These are phyloP conservation scores for Aechmea fasciata DNA, from an alignment of 176 grass and related monocot genomes.

Conservation along the genomic window DNA sequence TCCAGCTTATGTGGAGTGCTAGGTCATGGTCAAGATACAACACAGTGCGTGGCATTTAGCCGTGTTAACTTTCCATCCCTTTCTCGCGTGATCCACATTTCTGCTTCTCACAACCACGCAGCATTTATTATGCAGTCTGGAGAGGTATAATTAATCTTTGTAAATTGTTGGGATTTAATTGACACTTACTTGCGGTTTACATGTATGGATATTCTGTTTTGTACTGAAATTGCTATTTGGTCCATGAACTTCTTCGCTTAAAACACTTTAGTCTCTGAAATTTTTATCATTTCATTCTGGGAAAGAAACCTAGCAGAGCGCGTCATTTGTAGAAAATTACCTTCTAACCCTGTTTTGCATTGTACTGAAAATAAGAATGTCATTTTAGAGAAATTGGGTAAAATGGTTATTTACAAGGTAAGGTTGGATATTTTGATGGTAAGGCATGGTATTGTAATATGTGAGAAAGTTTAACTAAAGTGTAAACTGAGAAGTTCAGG, in stretches of 20 bases:
- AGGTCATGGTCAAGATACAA: constrained; percentile 94
- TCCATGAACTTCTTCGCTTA: background rate
- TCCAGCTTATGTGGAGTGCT: constrained; percentile 97
- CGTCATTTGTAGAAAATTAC: no score
- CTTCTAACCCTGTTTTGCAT: no score
- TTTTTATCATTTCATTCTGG: no score
- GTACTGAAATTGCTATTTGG: background rate
- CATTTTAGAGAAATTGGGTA: no score
- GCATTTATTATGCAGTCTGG: constrained; percentile 86
- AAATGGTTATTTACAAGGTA: no score
- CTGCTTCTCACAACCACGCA: constrained; percentile 86
- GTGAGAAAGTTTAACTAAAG: no score
- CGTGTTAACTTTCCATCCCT: constrained; percentile 73
- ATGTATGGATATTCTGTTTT: constrained; percentile 1
- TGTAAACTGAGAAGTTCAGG: no score
- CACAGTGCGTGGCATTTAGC: constrained; percentile 72
- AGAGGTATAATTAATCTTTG: constrained; percentile 51
- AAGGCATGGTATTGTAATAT: no score
- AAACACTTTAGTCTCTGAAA: no score
- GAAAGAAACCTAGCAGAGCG: no score
- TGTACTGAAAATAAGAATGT: no score
- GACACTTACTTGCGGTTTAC: background rate
- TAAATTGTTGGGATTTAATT: constrained; percentile 1
- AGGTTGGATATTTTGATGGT: no score
- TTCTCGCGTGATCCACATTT: constrained; percentile 73